phyloP scores from a whole-genome alignment of 768 basidiomycete genomes.

The Rhodotorula toruloides region DNA sequence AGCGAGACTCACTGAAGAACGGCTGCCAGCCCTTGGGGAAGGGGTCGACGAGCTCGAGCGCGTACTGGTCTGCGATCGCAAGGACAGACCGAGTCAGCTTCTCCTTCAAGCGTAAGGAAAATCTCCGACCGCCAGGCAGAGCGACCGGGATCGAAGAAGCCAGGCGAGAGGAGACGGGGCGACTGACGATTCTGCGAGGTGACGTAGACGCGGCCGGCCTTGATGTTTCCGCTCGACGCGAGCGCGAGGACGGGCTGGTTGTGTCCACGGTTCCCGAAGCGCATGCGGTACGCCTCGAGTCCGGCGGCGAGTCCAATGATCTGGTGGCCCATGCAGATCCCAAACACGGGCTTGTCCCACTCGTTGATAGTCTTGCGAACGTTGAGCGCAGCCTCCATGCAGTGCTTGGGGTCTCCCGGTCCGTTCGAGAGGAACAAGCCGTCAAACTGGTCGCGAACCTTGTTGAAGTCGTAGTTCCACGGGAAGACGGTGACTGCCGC shows the following conservation, averaged over 20 bases:
- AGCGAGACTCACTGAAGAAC: constrained; percentile 64
- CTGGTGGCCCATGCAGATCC: constrained; percentile 99
- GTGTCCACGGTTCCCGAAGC: constrained; percentile 98
- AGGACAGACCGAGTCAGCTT: background rate
- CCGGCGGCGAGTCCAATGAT: constrained; percentile 97
- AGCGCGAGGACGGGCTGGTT: constrained; percentile 97
- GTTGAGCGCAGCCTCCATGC: constrained; percentile 74
- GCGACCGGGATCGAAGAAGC: background rate
- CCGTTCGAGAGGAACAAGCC: constrained; percentile 96
- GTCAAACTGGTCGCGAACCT: constrained; percentile 80
- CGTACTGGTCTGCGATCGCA: constrained; percentile 76
- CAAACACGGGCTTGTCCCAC: constrained; percentile 92
- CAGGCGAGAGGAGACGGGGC: constrained; percentile 9
- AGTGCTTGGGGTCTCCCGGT: constrained; percentile 86
- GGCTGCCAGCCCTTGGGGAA: constrained; percentile 98
- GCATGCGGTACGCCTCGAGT: constrained; percentile 94
- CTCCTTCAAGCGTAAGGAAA: too few species aligned
- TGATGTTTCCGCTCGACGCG: constrained; percentile 87
- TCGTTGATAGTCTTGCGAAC: constrained; percentile 73
- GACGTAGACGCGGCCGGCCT: constrained; percentile 92
- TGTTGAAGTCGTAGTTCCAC: constrained; percentile 96
- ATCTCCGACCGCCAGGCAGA: background rate
- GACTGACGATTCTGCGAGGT: constrained; percentile 62
- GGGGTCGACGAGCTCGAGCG: constrained; percentile 84
- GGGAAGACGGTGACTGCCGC: constrained; percentile 92